Evolutionary conservation across 2,329 filamentous ascomycete species (phyloP).

Genomic region (Ceratocystis eucalypticola): DNA sequence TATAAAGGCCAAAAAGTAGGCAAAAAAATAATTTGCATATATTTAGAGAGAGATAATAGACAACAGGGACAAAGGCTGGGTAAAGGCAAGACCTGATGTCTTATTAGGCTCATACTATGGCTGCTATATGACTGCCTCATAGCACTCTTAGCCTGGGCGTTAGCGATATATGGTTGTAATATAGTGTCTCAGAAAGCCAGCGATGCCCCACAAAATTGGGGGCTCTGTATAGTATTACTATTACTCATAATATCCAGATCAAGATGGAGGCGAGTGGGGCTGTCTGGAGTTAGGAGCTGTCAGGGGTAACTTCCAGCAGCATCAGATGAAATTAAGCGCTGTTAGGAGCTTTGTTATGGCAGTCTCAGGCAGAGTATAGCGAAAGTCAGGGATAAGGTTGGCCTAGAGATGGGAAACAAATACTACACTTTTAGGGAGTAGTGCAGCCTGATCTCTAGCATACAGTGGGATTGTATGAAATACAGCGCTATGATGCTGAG

Average conservation of each 20-base stretch:
- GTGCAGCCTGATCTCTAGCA: too few relatives aligned
- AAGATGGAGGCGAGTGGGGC: not conserved
- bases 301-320: not conserved
- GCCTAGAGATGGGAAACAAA: not conserved
- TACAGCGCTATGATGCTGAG: not conserved
- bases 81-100: not conserved
- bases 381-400: not conserved
- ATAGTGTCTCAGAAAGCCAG: not conserved
- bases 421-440: too few relatives aligned
- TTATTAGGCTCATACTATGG: not conserved
- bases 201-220: too few relatives aligned
- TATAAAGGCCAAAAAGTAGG: not conserved
- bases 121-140: not conserved
- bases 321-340: constrained; percentile 6
- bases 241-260: too few relatives aligned
- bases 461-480: not conserved
- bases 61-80: not conserved
- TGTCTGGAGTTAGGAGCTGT: not conserved
- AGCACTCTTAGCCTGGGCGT: not conserved
- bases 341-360: not conserved
- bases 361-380: not conserved
- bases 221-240: too few relatives aligned
- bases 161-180: not conserved
- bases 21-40: too few relatives aligned
- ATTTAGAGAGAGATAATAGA: not conserved